phyloP scores from a whole-genome alignment of 2,329 filamentous ascomycete species.

The Fusarium annulatum region DNA sequence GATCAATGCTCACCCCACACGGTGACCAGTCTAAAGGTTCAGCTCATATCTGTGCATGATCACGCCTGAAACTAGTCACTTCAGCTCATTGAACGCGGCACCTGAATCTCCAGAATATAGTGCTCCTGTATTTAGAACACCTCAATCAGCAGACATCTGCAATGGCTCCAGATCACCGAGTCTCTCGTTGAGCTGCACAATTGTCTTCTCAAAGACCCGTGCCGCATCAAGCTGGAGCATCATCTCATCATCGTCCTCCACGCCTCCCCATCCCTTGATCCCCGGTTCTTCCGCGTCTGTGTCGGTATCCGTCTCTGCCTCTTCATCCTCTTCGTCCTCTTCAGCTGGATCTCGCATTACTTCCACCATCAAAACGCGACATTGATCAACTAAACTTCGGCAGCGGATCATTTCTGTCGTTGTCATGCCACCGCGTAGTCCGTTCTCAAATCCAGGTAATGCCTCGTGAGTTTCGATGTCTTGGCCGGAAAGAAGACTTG shows the following conservation, averaged over 20 bases:
- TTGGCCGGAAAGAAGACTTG: constrained; percentile 75
- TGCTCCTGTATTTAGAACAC: background rate
- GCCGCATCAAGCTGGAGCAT: constrained; percentile 76
- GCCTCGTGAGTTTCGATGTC: constrained; percentile 73
- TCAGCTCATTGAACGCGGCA: background rate
- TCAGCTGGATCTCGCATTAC: constrained; percentile 65
- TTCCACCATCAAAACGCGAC: constrained; percentile 76
- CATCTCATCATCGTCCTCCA: constrained; percentile 58
- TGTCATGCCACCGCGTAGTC: constrained; percentile 73
- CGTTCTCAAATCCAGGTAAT: constrained; percentile 77
- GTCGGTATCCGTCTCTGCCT: constrained; percentile 51
- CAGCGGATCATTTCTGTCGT: constrained; percentile 88
- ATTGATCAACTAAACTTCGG: constrained; percentile 82
- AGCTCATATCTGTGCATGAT: constrained; percentile 9
- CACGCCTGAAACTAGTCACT: constrained; percentile 1
- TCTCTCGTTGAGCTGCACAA: constrained; percentile 77
- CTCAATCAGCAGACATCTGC: constrained; percentile 38
- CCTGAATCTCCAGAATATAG: background rate
- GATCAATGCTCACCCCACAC: constrained; percentile 3
- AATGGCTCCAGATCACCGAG: constrained; percentile 55
- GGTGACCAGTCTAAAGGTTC: background rate
- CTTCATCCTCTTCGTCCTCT: constrained; percentile 50
- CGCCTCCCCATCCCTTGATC: constrained; percentile 46
- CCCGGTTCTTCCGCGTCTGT: constrained; percentile 43
- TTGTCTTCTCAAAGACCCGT: constrained; percentile 81